phyloP scores from a whole-genome alignment of 2,329 filamentous ascomycete genomes.

The Blastomyces parvus region DNA sequence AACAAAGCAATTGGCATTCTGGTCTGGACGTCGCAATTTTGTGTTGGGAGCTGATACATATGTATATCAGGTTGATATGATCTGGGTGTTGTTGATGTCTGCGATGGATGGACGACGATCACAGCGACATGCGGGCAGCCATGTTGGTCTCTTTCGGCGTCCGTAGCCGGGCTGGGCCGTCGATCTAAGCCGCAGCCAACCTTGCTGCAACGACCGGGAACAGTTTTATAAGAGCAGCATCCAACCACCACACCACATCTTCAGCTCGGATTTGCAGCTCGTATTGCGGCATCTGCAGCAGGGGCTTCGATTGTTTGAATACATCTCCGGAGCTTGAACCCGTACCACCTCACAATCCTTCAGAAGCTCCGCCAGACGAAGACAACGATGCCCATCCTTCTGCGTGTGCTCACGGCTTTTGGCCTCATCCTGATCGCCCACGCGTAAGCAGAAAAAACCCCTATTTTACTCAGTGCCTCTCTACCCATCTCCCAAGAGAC shows the following conservation, averaged over 20 bases:
- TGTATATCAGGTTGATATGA: neutral
- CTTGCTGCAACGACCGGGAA: neutral
- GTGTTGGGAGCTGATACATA: neutral
- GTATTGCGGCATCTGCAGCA: neutral
- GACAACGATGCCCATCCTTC: conserved; percentile 57
- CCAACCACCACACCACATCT: neutral
- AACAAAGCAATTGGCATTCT: neutral
- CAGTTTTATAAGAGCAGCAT: neutral
- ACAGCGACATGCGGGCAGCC: neutral
- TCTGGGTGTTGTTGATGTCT: too few species aligned
- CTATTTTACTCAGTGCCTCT: neutral
- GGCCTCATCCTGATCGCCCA: conserved; percentile 74
- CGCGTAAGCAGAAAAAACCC: conserved; percentile 49
- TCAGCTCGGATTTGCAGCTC: neutral
- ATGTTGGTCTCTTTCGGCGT: neutral
- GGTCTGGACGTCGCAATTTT: neutral
- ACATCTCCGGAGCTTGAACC: neutral
- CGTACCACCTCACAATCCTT: neutral
- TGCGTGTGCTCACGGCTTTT: conserved; percentile 59
- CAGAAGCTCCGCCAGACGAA: neutral
- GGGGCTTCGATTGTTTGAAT: neutral
- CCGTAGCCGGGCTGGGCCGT: neutral
- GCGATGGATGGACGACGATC: too few species aligned
- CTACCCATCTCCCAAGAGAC: conserved; percentile 11
- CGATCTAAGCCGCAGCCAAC: neutral